phyloP scores from a whole-genome alignment of 805 yeast species.

The Scheffersomyces amazonensis region DNA sequence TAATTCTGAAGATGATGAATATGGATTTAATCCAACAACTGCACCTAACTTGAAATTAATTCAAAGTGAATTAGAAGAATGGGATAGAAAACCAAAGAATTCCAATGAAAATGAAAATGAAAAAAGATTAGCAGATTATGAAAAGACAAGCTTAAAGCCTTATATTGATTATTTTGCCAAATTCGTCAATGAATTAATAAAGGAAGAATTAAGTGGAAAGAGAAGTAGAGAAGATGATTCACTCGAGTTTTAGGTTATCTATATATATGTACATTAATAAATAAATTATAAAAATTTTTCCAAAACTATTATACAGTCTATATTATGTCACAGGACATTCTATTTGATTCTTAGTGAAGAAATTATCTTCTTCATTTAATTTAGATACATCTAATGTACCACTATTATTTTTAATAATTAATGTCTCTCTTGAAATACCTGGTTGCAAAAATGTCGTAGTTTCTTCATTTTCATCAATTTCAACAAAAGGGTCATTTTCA shows the following conservation, averaged over 20 bases:
- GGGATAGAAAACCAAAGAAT: slow-evolving; percentile 35
- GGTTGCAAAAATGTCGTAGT: not conserved
- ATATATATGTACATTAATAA: slow-evolving; percentile 1
- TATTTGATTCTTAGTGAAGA: too few species aligned
- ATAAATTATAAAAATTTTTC: not conserved
- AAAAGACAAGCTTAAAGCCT: slow-evolving; percentile 67
- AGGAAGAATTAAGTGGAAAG: slow-evolving; percentile 47
- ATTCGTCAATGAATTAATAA: slow-evolving; percentile 56
- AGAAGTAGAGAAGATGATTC: slow-evolving; percentile 32
- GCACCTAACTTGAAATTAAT: slow-evolving; percentile 75
- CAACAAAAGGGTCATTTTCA: not conserved
- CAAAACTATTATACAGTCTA: not conserved
- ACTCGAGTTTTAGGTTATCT: slow-evolving; percentile 23
- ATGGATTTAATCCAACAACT: slow-evolving; percentile 69
- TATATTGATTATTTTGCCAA: slow-evolving; percentile 64
- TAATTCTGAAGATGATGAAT: slow-evolving; percentile 32
- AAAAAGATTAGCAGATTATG: slow-evolving; percentile 43
- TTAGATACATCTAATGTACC: slow-evolving; percentile 29
- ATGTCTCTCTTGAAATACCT: slow-evolving; percentile 20
- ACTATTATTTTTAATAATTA: slow-evolving; percentile 34
- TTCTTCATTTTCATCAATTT: slow-evolving; percentile 1
- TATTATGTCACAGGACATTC: slow-evolving; percentile 13
- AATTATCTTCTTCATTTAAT: slow-evolving; percentile 4
- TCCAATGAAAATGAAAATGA: slow-evolving; percentile 16
- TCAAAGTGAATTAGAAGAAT: slow-evolving; percentile 59